phyloP scores from a whole-genome alignment of 306 rosid species.

The Mimosa bimucronata region DNA sequence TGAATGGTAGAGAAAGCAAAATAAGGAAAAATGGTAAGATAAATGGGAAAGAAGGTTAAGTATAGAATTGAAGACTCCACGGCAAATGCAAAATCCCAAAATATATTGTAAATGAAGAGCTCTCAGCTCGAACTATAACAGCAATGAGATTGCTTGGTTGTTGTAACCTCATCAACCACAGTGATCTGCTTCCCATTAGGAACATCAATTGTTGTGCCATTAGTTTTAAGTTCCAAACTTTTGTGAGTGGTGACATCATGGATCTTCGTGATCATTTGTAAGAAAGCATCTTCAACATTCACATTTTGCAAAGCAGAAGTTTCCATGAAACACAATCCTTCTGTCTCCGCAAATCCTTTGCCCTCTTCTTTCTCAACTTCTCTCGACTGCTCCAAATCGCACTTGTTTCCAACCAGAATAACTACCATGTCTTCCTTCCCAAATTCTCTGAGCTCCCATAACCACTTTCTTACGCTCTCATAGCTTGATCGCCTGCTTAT shows the following conservation, averaged over 20 bases:
- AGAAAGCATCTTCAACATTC: conserved; percentile 82
- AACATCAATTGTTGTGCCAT: conserved; percentile 38
- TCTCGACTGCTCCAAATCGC: conserved; percentile 63
- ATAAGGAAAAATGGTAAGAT: neutral
- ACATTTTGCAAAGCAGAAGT: conserved; percentile 85
- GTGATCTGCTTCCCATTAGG: conserved; percentile 57
- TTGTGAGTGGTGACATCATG: conserved; percentile 59
- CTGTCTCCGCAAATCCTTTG: conserved; percentile 59
- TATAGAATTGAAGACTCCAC: neutral
- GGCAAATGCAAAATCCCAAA: neutral
- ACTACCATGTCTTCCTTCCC: conserved; percentile 79
- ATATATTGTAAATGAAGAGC: neutral
- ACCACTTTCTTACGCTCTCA: conserved; percentile 69
- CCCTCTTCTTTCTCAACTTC: conserved; percentile 77
- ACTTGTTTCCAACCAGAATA: conserved; percentile 80
- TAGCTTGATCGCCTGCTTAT: conserved; percentile 61
- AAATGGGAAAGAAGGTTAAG: neutral
- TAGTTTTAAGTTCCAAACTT: conserved; percentile 53
- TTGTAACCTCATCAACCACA: conserved; percentile 62
- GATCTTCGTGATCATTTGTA: conserved; percentile 70
- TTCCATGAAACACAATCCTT: conserved; percentile 85
- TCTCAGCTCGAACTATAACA: conserved; percentile 39
- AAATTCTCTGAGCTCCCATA: conserved; percentile 71
- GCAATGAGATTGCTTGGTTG: conserved; percentile 67
- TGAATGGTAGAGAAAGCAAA: neutral